phyloP scores from a whole-genome alignment of 2,329 filamentous ascomycete species.

The Scolecobasidium constrictum region DNA sequence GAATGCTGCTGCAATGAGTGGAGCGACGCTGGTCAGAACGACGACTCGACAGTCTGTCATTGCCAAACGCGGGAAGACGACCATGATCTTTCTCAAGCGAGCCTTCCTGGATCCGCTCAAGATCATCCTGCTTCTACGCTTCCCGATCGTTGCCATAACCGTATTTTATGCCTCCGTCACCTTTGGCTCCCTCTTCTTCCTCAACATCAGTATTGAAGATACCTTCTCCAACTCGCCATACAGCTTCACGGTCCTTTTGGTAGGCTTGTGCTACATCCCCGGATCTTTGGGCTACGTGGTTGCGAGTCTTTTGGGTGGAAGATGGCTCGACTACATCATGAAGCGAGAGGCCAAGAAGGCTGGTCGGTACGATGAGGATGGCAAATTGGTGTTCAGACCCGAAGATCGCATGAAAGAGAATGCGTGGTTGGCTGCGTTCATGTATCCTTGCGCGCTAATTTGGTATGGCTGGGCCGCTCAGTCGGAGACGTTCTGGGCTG shows the following conservation, averaged over 20 bases:
- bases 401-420: constrained; percentile 31
- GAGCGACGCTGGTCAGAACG: background rate
- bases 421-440: constrained; percentile 24
- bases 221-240: constrained; percentile 24
- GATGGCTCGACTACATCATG: constrained; percentile 30
- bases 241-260: constrained; percentile 22
- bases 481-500: constrained; percentile 21
- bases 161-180: constrained; percentile 30
- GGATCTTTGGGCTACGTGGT: constrained; percentile 25
- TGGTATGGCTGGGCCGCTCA: constrained; percentile 27
- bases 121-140: constrained; percentile 27
- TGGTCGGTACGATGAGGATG: constrained; percentile 23
- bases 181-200: constrained; percentile 27
- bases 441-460: constrained; percentile 25
- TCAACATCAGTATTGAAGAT: constrained; percentile 27
- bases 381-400: constrained; percentile 23
- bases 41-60: background rate
- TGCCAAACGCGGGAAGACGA: background rate
- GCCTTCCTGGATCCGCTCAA: constrained; percentile 28
- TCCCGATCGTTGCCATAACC: constrained; percentile 25
- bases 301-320: constrained; percentile 24
- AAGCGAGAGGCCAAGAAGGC: constrained; percentile 25
- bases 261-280: constrained; percentile 28
- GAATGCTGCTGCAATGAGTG: background rate
- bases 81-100: constrained; percentile 17